Evolutionary conservation across 495 filamentous ascomycete species (phyloP).

Genomic region (Lasiosphaeris hirsuta): DNA sequence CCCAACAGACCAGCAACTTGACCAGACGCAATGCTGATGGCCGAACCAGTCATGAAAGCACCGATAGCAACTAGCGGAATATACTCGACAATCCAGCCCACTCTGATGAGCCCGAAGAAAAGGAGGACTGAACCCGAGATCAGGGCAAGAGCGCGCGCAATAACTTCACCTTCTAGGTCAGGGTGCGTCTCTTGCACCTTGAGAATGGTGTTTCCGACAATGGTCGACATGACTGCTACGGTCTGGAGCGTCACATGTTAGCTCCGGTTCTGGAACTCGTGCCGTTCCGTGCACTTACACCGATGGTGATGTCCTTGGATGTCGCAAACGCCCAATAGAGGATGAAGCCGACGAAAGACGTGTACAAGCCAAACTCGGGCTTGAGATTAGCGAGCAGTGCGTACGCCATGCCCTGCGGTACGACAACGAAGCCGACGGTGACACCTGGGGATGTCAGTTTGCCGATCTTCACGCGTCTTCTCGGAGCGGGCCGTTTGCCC

Average conservation of each 20-base stretch:
- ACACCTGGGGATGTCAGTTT: constrained; percentile 20
- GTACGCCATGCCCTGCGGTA: constrained; percentile 61
- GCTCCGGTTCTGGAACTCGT: not conserved
- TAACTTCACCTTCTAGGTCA: constrained; percentile 32
- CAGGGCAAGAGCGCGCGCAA: constrained; percentile 45
- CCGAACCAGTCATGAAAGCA: constrained; percentile 54
- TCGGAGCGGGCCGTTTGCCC: not conserved
- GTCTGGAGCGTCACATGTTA: constrained; percentile 50
- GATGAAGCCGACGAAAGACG: constrained; percentile 63
- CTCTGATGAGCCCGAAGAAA: constrained; percentile 45
- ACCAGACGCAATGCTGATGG: constrained; percentile 50
- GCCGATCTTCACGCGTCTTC: not conserved
- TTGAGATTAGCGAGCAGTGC: constrained; percentile 55
- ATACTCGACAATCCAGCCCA: constrained; percentile 53
- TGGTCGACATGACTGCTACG: constrained; percentile 90
- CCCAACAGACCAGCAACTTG: constrained; percentile 50
- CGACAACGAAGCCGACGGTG: constrained; percentile 32
- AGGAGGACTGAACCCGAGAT: constrained; percentile 46
- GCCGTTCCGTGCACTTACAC: constrained; percentile 43
- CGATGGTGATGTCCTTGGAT: constrained; percentile 67
- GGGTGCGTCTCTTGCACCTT: constrained; percentile 47
- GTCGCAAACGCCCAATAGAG: constrained; percentile 68
- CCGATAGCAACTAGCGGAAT: constrained; percentile 50
- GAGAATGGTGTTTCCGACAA: constrained; percentile 73
- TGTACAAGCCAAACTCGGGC: constrained; percentile 61